Evolutionary conservation across 2,329 filamentous ascomycete genomes (phyloP).

Genomic region (Colletotrichum sojae): DNA sequence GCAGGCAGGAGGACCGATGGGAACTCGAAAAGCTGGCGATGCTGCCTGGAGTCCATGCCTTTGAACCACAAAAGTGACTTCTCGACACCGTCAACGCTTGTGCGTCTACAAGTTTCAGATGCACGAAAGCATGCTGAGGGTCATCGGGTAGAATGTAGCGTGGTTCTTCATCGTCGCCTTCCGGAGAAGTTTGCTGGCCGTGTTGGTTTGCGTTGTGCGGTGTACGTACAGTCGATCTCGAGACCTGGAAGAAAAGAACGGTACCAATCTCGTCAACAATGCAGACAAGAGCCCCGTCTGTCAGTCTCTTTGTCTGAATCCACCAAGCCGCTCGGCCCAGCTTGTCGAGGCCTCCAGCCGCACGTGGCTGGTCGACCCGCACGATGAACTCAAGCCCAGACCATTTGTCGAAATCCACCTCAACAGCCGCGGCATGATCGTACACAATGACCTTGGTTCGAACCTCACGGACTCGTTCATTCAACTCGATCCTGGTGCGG

Average conservation of each 20-base stretch:
- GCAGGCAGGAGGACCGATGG: conserved; percentile 71
- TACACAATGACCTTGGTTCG: conserved; percentile 41
- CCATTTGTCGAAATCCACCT: conserved; percentile 52
- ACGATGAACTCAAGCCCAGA: conserved; percentile 61
- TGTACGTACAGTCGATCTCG: conserved; percentile 46
- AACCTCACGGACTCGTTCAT: conserved; percentile 49
- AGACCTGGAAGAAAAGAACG: conserved; percentile 59
- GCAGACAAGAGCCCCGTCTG: conserved; percentile 65
- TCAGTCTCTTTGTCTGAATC: conserved; percentile 63
- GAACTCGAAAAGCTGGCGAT: conserved; percentile 69
- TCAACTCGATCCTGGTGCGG: conserved; percentile 41
- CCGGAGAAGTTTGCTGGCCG: not conserved
- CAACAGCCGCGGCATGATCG: conserved; percentile 42
- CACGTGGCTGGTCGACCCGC: conserved; percentile 60
- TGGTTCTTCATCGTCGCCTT: not conserved
- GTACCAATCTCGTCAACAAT: conserved; percentile 56
- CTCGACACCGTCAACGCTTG: conserved; percentile 40
- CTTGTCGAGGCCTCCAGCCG: conserved; percentile 41
- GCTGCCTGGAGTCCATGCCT: conserved; percentile 29
- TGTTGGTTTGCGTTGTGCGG: conserved; percentile 38
- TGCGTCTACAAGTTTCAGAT: conserved; percentile 49
- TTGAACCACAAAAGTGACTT: conserved; percentile 51
- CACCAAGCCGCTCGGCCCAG: conserved; percentile 63
- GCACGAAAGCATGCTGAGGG: conserved; percentile 47
- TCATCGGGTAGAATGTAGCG: conserved; percentile 51